Conservation (phyloP, 306 rosid species). For the Malus fusca region DNA sequence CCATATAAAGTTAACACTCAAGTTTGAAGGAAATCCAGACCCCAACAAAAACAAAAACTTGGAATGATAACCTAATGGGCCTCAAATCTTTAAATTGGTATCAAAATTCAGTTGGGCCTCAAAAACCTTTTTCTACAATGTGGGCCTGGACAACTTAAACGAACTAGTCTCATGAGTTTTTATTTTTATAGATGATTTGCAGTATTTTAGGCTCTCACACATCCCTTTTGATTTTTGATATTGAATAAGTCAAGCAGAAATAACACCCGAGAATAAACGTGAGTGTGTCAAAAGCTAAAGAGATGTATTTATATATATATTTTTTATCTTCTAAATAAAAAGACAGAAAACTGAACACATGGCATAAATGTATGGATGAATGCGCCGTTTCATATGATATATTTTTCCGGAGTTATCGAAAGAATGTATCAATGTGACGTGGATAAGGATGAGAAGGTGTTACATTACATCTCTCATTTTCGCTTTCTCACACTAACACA, state of each 20-base stretch:
- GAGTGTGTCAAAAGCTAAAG: no score
- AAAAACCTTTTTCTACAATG: no score
- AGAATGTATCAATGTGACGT: not conserved
- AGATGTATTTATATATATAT: not conserved
- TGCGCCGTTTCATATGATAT: no score
- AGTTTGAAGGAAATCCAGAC: not conserved
- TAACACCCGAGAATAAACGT: rapidly evolving
- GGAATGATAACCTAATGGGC: not conserved
- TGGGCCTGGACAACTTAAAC: not conserved
- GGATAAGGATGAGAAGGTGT: not conserved
- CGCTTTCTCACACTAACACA: not conserved
- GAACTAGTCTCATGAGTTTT: not conserved
- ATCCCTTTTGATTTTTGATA: rapidly evolving
- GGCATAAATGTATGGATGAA: no score
- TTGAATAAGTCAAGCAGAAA: not conserved
- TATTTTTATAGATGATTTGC: no score
- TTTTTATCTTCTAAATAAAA: no score
- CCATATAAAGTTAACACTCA: not conserved
- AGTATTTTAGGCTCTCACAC: no score
- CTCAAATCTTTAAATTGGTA: not conserved
- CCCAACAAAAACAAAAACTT: no score
- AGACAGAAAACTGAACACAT: no score
- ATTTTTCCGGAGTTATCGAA: not conserved
- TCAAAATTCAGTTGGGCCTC: not conserved
- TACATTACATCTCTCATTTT: not conserved